Evolutionary conservation across 805 yeast genomes (phyloP).

Genomic region (Starmerella potacharoeniae): DNA sequence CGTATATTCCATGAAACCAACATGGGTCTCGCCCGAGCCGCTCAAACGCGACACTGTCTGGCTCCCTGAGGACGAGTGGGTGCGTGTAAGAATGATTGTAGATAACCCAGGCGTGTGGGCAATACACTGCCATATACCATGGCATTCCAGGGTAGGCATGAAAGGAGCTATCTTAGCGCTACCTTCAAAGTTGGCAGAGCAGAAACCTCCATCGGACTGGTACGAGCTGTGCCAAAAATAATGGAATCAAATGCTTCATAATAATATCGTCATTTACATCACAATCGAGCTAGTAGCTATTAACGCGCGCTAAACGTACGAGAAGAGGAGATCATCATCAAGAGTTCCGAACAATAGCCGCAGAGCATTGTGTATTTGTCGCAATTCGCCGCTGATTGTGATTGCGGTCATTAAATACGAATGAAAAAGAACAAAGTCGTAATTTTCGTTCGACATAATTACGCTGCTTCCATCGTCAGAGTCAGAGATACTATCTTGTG

Average conservation of each 20-base stretch:
- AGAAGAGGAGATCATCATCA: constrained; percentile 45
- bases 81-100: constrained; percentile 60
- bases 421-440: constrained; percentile 67
- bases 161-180: constrained; percentile 24
- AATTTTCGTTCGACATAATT: constrained; percentile 33
- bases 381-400: constrained; percentile 53
- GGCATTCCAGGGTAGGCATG: constrained; percentile 89
- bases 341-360: constrained; percentile 55
- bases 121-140: constrained; percentile 76
- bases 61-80: constrained; percentile 55
- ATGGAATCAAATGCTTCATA: neutral
- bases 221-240: constrained; percentile 18
- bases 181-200: constrained; percentile 19
- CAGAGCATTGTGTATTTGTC: constrained; percentile 42
- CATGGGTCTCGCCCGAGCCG: constrained; percentile 36
- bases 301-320: constrained; percentile 12
- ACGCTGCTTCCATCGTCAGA: neutral
- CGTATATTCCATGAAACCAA: constrained; percentile 23
- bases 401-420: constrained; percentile 64
- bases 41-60: constrained; percentile 61
- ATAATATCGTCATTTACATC: no score
- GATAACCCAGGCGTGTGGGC: constrained; percentile 91
- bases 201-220: constrained; percentile 24
- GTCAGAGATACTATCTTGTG: constrained; percentile 7
- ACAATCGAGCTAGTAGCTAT: no score